These are phyloP conservation scores for Chlamydomonas reinhardtii DNA, from an alignment of 163 green algal genomes.

Conservation along the genomic window DNA sequence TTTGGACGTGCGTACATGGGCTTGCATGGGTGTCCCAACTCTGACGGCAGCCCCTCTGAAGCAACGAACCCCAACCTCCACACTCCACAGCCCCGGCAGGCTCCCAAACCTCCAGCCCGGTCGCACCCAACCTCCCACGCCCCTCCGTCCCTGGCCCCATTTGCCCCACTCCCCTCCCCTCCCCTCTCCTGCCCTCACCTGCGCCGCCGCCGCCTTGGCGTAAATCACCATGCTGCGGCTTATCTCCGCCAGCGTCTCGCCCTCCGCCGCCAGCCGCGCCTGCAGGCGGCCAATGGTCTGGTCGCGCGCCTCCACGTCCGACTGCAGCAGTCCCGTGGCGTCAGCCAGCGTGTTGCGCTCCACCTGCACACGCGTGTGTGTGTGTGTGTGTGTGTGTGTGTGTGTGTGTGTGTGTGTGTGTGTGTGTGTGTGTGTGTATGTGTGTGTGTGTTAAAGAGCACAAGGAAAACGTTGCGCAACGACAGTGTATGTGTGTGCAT, in stretches of 20 bases:
- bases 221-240: conserved; percentile 38
- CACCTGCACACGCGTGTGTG: background rate
- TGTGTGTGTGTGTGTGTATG: too few species aligned
- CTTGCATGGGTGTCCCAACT: too few species aligned
- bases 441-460: too few species aligned
- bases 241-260: conserved; percentile 26
- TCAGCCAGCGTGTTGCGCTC: conserved; percentile 35
- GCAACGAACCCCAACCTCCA: too few species aligned
- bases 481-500: too few species aligned
- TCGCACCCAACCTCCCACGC: background rate
- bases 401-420: too few species aligned
- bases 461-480: too few species aligned
- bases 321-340: background rate
- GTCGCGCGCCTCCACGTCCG: background rate
- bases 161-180: background rate
- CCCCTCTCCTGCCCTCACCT: background rate
- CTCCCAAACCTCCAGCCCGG: too few species aligned
- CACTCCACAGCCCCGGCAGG: too few species aligned
- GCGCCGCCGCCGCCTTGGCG: conserved; percentile 41
- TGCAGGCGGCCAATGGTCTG: background rate
- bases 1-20: too few species aligned
- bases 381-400: too few species aligned
- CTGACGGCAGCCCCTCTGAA: too few species aligned
- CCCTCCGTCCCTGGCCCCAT: background rate
- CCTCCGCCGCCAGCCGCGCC: background rate